Evolutionary conservation across 23 red algal genomes (phyloP).

Genomic region (Gracilariopsis chorda): DNA sequence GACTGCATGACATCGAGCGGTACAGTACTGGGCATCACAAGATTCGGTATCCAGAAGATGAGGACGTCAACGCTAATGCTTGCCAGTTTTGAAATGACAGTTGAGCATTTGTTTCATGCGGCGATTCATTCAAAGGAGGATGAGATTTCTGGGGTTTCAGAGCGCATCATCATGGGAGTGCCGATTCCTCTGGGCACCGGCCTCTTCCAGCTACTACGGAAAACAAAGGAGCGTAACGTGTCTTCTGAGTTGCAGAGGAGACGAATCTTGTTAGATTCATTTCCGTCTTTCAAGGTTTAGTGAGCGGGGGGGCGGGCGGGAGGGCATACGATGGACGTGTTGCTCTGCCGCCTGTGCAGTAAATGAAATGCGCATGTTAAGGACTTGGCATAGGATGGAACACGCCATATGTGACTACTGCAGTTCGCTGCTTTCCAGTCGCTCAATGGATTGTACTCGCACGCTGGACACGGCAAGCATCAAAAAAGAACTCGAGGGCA

Average conservation of each 20-base stretch:
- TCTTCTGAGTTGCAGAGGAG: neutral
- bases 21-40: slow-evolving; percentile 75
- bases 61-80: slow-evolving; percentile 94
- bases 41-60: slow-evolving; percentile 98
- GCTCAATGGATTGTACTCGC: no score
- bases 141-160: slow-evolving; percentile 86
- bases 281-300: neutral
- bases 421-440: no score
- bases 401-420: no score
- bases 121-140: slow-evolving; percentile 84
- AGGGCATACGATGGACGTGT: no score
- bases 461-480: no score
- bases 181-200: slow-evolving; percentile 95
- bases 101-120: slow-evolving; percentile 98
- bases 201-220: slow-evolving; percentile 70
- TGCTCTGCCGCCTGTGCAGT: no score
- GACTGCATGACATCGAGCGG: slow-evolving; percentile 94
- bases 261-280: slow-evolving; percentile 23
- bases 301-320: no score
- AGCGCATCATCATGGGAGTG: slow-evolving; percentile 96
- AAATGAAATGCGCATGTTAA: no score
- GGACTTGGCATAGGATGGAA: no score
- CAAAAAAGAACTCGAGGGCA: no score
- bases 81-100: slow-evolving; percentile 98
- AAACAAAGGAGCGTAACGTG: neutral